Conservation (phyloP, 2,329 filamentous ascomycete genomes). For the Trichophaea hybrida region DNA sequence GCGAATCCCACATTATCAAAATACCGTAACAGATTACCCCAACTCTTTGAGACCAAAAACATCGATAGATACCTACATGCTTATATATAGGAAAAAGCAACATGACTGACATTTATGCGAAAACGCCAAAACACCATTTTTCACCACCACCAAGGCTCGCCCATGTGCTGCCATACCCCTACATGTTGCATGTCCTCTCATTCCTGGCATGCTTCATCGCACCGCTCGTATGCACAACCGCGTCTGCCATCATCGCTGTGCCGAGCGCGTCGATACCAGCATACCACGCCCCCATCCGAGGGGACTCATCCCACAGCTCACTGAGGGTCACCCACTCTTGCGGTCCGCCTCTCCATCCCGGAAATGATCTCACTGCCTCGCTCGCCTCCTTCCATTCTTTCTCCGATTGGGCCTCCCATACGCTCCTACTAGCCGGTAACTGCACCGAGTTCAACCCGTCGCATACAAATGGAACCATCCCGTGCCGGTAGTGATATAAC, state of each 20-base stretch:
- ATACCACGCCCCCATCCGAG: background rate
- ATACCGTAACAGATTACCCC: no score
- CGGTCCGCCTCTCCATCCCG: background rate
- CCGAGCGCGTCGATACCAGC: background rate
- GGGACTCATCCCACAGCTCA: conserved; percentile 1
- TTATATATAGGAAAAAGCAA: background rate
- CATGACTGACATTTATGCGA: background rate
- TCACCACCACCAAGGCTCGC: background rate
- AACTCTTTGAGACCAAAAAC: no score
- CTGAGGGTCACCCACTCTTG: background rate
- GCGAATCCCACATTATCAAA: no score
- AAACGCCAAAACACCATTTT: background rate
- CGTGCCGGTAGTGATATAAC: background rate
- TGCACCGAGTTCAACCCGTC: background rate
- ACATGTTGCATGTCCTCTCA: background rate
- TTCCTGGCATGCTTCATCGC: background rate
- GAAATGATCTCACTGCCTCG: background rate
- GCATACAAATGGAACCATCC: background rate
- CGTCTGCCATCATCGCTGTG: background rate
- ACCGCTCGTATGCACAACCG: background rate
- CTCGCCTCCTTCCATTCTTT: background rate
- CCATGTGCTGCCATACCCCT: background rate
- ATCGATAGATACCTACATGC: no score
- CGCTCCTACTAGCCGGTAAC: background rate
- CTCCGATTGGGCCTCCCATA: background rate